These are phyloP conservation scores for Pilaira anomala DNA, from an alignment of 192 early-diverging fungal genomes.

Conservation along the genomic window DNA sequence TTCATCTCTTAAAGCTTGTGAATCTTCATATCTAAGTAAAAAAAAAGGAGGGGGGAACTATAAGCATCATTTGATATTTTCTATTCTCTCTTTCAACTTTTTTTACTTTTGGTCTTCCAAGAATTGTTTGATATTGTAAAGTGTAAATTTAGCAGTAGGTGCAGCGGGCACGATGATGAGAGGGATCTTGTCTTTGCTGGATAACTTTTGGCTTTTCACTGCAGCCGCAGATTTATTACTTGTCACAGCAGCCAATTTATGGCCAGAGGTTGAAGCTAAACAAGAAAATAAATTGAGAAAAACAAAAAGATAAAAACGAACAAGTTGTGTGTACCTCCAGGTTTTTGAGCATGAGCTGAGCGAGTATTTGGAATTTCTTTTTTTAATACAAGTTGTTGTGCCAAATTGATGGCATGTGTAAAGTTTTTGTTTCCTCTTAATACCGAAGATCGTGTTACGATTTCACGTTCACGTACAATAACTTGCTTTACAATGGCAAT, in stretches of 20 bases:
- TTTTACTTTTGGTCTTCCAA: slow-evolving; percentile 66
- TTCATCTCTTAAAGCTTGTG: slow-evolving; percentile 56
- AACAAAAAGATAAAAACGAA: neutral
- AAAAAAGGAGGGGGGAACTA: neutral
- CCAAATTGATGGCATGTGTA: slow-evolving; percentile 14
- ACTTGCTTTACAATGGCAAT: slow-evolving; percentile 39
- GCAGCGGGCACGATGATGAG: slow-evolving; percentile 93
- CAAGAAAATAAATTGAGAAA: neutral
- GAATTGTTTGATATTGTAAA: slow-evolving; percentile 88
- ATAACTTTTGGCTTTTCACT: slow-evolving; percentile 11
- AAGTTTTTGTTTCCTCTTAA: slow-evolving; percentile 44
- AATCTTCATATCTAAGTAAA: slow-evolving; percentile 55
- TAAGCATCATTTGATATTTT: neutral
- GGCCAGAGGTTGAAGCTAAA: neutral
- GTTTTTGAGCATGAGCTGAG: slow-evolving; percentile 7
- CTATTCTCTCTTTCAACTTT: neutral
- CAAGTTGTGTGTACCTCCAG: neutral
- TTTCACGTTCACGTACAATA: slow-evolving; percentile 38
- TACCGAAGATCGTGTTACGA: slow-evolving; percentile 40
- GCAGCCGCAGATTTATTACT: neutral
- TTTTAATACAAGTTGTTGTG: neutral
- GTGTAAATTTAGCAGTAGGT: slow-evolving; percentile 75
- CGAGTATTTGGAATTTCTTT: slow-evolving; percentile 1
- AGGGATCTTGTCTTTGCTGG: slow-evolving; percentile 51
- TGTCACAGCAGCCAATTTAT: neutral